These are phyloP conservation scores for Colletotrichum kahawae DNA, from an alignment of 2,329 filamentous ascomycete species.

Conservation along the genomic window DNA sequence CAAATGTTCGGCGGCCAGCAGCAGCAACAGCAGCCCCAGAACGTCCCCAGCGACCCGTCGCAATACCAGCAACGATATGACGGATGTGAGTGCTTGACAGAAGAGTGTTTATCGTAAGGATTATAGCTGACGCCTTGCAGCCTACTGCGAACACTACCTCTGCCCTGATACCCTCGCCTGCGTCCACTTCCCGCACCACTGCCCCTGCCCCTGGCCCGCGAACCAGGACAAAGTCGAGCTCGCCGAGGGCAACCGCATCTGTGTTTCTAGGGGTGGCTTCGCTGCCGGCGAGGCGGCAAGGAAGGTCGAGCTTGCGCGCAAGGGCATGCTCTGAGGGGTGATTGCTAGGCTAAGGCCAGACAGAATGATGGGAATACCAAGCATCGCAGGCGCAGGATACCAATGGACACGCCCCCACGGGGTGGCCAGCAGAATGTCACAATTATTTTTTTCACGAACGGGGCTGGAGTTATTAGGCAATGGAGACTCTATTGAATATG, in stretches of 20 bases:
- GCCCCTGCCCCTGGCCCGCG: constrained; percentile 83
- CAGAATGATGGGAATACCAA: neutral
- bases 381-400: constrained; percentile 7
- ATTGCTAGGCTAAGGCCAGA: neutral
- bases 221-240: constrained; percentile 81
- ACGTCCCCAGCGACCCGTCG: constrained; percentile 82
- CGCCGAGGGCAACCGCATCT: constrained; percentile 74
- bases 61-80: constrained; percentile 79
- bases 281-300: constrained; percentile 72
- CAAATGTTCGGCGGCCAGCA: constrained; percentile 83
- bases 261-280: constrained; percentile 77
- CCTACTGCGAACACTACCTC: constrained; percentile 91
- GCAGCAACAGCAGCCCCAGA: constrained; percentile 59
- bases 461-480: neutral
- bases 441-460: neutral
- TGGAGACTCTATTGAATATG: constrained; percentile 16
- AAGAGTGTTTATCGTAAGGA: neutral
- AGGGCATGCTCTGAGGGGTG: constrained; percentile 68
- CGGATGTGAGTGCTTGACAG: constrained; percentile 54
- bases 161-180: constrained; percentile 94
- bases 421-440: neutral
- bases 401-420: neutral
- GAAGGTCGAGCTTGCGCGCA: constrained; percentile 81
- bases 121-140: constrained; percentile 41
- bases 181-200: constrained; percentile 96